Percentiles rank a stretch among this genome's conserved stretches.
These are phyloP conservation scores for Penicillium sumatraense DNA, from an alignment of 2,329 filamentous ascomycete species.

Conservation along the genomic window DNA sequence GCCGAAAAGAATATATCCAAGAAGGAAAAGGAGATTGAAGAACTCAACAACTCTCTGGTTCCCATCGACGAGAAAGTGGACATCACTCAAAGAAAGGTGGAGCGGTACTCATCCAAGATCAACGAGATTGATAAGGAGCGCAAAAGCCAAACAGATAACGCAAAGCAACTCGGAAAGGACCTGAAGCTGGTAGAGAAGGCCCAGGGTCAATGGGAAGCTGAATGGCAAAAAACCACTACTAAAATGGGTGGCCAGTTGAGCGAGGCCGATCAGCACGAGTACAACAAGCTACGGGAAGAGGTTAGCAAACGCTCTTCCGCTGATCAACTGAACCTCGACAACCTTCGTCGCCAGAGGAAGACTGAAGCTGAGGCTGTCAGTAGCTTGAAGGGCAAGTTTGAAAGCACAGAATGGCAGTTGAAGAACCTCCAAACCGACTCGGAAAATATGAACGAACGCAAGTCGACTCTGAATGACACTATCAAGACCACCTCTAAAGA, in stretches of 20 bases:
- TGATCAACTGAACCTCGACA: conserved; percentile 82
- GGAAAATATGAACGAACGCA: conserved; percentile 69
- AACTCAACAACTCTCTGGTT: conserved; percentile 81
- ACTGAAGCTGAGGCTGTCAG: conserved; percentile 90
- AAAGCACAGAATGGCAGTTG: conserved; percentile 73
- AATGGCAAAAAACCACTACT: conserved; percentile 83
- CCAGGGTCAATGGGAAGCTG: conserved; percentile 82
- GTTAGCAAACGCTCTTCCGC: conserved; percentile 80
- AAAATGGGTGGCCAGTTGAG: conserved; percentile 86
- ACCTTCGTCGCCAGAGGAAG: conserved; percentile 84
- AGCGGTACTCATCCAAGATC: conserved; percentile 69
- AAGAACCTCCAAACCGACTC: conserved; percentile 76
- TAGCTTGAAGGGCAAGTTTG: conserved; percentile 85
- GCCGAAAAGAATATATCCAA: conserved; percentile 83
- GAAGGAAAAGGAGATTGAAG: conserved; percentile 86
- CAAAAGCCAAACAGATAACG: conserved; percentile 69
- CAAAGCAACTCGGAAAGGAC: conserved; percentile 78
- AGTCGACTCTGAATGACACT: conserved; percentile 63
- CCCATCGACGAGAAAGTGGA: conserved; percentile 92
- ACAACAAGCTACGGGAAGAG: conserved; percentile 80
- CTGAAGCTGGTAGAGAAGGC: conserved; percentile 86
- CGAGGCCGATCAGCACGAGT: conserved; percentile 85
- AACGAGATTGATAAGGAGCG: conserved; percentile 75
- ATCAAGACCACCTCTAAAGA: conserved; percentile 73
- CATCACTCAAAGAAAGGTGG: conserved; percentile 73